These are phyloP conservation scores for Phytomonas francai DNA, from an alignment of 208 protist genomes.

Conservation along the genomic window DNA sequence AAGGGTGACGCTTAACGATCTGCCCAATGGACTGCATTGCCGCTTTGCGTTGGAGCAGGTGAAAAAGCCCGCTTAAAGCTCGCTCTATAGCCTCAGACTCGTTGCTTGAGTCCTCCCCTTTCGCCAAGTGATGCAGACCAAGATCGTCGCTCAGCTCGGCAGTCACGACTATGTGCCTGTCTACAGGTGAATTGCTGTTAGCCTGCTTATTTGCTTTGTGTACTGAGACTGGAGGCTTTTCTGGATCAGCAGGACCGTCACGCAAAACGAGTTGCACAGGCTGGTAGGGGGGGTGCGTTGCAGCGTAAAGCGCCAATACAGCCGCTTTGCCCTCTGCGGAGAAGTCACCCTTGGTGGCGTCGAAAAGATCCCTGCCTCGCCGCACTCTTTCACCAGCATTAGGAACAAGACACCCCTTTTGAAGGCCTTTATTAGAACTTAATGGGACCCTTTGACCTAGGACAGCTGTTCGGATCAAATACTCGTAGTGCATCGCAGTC, in stretches of 20 bases:
- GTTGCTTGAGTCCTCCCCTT: not conserved
- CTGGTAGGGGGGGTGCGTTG: slow-evolving; percentile 25
- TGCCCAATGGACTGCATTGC: slow-evolving; percentile 23
- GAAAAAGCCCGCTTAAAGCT: slow-evolving; percentile 22
- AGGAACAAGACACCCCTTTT: not conserved
- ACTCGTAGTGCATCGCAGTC: slow-evolving; percentile 71
- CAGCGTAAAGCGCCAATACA: slow-evolving; percentile 39
- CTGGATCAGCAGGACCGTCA: not conserved
- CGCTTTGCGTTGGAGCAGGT: slow-evolving; percentile 21
- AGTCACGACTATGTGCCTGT: not conserved
- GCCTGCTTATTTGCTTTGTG: not conserved
- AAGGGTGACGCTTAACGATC: slow-evolving; percentile 15
- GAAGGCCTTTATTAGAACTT: not conserved
- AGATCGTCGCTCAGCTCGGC: not conserved
- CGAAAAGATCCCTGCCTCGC: slow-evolving; percentile 4
- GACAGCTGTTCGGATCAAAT: slow-evolving; percentile 31
- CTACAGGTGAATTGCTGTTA: not conserved
- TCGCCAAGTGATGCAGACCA: not conserved
- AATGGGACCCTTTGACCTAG: slow-evolving; percentile 8
- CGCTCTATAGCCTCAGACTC: not conserved
- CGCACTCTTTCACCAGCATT: slow-evolving; percentile 7
- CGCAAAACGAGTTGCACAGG: slow-evolving; percentile 17
- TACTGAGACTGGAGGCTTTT: not conserved
- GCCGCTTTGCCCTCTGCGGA: slow-evolving; percentile 29
- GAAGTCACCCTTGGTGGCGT: slow-evolving; percentile 9